Base-by-base conservation (phyloP, 108 stramenopile genomes). In the Pseudonitzschia pungens region DNA sequence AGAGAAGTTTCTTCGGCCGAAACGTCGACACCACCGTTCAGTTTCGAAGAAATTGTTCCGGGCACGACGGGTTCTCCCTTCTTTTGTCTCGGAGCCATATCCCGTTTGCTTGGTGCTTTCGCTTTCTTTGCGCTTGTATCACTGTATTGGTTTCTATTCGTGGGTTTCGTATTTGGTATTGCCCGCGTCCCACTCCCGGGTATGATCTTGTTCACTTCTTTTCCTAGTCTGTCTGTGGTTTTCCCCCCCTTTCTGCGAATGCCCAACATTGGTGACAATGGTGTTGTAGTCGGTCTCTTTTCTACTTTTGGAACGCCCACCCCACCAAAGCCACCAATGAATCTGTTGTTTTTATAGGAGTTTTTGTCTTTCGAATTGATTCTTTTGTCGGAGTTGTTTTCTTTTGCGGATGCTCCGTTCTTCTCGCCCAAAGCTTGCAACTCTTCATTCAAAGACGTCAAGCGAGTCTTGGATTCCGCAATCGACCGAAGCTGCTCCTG, bases 301-400 rank as follows among this genome's bases (percentile, higher is more conserved):
- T 80, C 79, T 7, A 87, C 76, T 68, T 77, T 80, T 24, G 83
- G 86, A 28, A 87, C 76, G 6, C 83, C 83, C 15, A 63, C 31
- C 16, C 86, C 86, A 21, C 76, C 70, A 26, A 54, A 53, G 2
- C 72, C 78, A 10, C 27, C 14, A 4, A n/a, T n/a, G n/a, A n/a
- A n/a, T n/a, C 26, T 58, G 9, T 28, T 58, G 12, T 42, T 65
- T 1, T 43, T 48, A 12, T 48, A 48, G 1, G 57, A 28, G 20
- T 16, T 6, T 58, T 58, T 58, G 8, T 3, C 12, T 58, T 28
- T 28, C 57, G 57, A 32, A n/a, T 63, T 62, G 16, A 6, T 20
- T 1, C 31, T 29, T 8, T 73, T 73, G 44, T 41, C 45, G 4
- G 9, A 9, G 9, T 51, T 31, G 9, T 53, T 65, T 50, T 62